Evolutionary conservation across 1,284 basidiomycete genomes (phyloP).

Genomic region (Marasmius sp.): DNA sequence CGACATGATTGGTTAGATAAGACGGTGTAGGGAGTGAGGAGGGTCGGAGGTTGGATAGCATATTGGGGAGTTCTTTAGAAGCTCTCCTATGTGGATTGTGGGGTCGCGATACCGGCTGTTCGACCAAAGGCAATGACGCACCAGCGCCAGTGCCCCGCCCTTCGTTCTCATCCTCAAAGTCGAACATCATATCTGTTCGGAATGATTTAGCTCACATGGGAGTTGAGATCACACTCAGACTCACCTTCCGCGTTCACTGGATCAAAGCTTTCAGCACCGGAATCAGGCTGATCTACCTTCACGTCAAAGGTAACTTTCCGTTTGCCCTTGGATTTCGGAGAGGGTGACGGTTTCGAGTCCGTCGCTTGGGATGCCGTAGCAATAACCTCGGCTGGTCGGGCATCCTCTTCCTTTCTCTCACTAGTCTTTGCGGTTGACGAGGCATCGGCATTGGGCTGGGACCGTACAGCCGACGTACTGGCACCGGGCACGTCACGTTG

Average conservation of each 20-base stretch:
- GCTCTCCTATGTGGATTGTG: constrained; percentile 33
- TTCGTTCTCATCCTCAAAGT: constrained; percentile 51
- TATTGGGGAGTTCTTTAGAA: constrained; percentile 46
- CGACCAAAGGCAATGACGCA: constrained; percentile 44
- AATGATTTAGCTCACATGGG: constrained; percentile 8
- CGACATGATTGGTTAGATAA: constrained; percentile 23
- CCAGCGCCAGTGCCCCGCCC: constrained; percentile 18
- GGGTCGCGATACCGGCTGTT: constrained; percentile 32
- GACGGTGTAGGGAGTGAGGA: constrained; percentile 66
- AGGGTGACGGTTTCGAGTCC: constrained; percentile 20
- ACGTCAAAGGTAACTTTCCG: constrained; percentile 76
- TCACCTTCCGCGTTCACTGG: constrained; percentile 37
- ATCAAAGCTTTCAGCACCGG: not conserved
- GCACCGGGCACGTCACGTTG: constrained; percentile 19
- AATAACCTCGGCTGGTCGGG: constrained; percentile 13
- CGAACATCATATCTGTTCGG: constrained; percentile 63
- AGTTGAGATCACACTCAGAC: constrained; percentile 6
- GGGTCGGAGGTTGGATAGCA: constrained; percentile 63
- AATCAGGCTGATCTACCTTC: constrained; percentile 39
- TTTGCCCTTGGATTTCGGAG: constrained; percentile 47
- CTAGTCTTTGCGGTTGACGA: not conserved
- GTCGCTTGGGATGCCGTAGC: constrained; percentile 17
- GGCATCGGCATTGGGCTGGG: not conserved
- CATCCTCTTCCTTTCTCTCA: constrained; percentile 12
- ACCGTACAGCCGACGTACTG: constrained; percentile 1